Conservation (phyloP, 305 asterid species). For the Fraxinus baroniana region DNA sequence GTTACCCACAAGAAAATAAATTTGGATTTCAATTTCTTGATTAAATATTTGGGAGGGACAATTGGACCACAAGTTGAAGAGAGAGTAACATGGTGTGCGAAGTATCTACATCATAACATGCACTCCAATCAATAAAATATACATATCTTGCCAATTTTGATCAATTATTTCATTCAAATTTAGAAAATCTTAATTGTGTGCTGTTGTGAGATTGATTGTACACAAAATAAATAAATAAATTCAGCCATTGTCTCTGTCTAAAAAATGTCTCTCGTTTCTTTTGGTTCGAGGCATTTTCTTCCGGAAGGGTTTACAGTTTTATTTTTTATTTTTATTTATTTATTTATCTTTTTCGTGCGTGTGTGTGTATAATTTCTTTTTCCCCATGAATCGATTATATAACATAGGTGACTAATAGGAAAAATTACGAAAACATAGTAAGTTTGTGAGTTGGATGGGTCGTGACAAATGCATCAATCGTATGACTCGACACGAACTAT, state of each 20-base stretch:
- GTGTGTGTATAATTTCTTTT: too few species aligned
- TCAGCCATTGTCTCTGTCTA: too few species aligned
- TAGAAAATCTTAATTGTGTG: not conserved
- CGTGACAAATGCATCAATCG: too few species aligned
- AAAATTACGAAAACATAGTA: not conserved
- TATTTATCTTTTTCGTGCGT: too few species aligned
- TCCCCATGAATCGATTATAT: too few species aligned
- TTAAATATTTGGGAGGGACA: not conserved
- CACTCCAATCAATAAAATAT: not conserved
- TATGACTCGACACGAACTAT: not conserved
- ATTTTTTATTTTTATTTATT: too few species aligned
- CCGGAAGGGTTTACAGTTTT: too few species aligned
- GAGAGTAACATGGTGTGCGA: not conserved
- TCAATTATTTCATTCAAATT: not conserved
- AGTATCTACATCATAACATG: constrained; percentile 26
- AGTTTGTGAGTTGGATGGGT: not conserved
- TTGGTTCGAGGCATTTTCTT: too few species aligned
- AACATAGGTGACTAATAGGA: not conserved
- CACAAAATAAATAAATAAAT: not conserved
- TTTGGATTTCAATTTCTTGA: not conserved
- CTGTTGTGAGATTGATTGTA: not conserved
- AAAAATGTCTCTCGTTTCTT: too few species aligned
- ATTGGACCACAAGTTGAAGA: constrained; percentile 3
- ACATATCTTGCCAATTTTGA: not conserved
- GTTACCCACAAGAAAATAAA: not conserved